Base-by-base conservation (phyloP, 805 yeast genomes). In the fission yeast (Schizosaccharomyces pombe) region DNA sequence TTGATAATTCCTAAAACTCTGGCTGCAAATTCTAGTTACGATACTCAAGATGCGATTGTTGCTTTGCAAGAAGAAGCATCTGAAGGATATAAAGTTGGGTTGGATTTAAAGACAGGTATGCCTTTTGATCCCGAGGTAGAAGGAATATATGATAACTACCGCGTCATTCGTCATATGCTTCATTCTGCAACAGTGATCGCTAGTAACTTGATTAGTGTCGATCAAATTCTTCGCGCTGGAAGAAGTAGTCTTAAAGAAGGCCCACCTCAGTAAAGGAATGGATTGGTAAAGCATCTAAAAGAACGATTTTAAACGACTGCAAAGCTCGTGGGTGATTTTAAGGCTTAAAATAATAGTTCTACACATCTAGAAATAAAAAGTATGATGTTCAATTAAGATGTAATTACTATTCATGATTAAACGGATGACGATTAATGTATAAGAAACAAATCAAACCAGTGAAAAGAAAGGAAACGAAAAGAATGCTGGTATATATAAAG, bases 171-270 rank as follows among this genome's bases (percentile, higher is more conserved):
- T 70, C 91, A 91, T 66, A 94, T 95, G 8, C 72, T 91, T 55
- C 78, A 86, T 53, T 80, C 94, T 51, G 95, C 97, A 39, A 82
- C 93, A 1, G 94, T 95, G 55, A 91, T 91, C 62, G 89, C 98
- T 1, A 80, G 91, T 58, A 91, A 91, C 65, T 71, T 91, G 62
- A 74, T 91, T 60, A 73, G 91, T 58, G 91, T 98, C 72, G 99
- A 91, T 70, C 98, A 91, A 70, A 74, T 91, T 60, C 75, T 91
- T 64, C 86, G 89, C 70, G 99, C 99, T 1, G 99, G 99, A 9
- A n/a, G 53, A 30, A 22, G 30, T 29, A 31, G 39, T 49, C 16
- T 49, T 34, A 49, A 49, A 28, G 53, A 49, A 32, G 53, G 53
- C 19, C n/a, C 30, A 6, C 11, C 28, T 24, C 30, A 19, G 28